Evolutionary conservation across 495 filamentous ascomycete species (phyloP), one percentile per base, ranked within the genome.

Genomic region (Parathielavia hyrcaniae): DNA sequence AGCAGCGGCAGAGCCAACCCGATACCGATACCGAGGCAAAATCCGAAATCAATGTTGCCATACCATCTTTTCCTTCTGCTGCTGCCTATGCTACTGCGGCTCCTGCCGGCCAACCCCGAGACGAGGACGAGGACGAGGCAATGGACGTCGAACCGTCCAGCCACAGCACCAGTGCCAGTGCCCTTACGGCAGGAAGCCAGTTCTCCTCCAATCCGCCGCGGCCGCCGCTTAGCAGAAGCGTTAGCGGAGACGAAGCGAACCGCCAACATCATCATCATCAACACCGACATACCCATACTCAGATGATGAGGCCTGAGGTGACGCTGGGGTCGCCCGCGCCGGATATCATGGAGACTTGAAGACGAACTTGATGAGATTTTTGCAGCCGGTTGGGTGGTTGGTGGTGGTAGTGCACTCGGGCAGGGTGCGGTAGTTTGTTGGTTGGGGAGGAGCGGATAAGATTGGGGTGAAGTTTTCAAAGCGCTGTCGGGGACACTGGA

Each of bases 311-410:
- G 6, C 60, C 60, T 0, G 67, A 71, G 44, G 68, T 71, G n/a
- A 64, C 63, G 12, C 63, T 71, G 2, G 68, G 68, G 0, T 71
- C 68, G 20, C 68, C 68, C 1, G 59, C 68, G 36, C 64, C 66
- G 43, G 68, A 70, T 56, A 50, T 40, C 26, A 69, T 67, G 67
- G 67, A 71, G 23, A 65, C 58, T 38, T 47, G 52, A n/a, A n/a
- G n/a, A n/a, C n/a, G n/a, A 43, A 17, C 4, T 11, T 13, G 44
- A 46, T 1, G 2, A 5, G 46, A 26, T 8, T 19, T 12, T n/a
- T 19, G 40, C 14, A 19, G 41, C 10, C n/a, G n/a, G n/a, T n/a
- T 20, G 49, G 26, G 6, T 51, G 5, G 34, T 23, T 14, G 17
- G 19, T 12, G 17, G 16, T 0, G 22, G 4, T 10, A 2, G 1